A percentile compares a stretch with the other conserved stretches of the same genome.
These are phyloP conservation scores for Sesbania bispinosa DNA, from an alignment of 306 rosid species.

Conservation along the genomic window DNA sequence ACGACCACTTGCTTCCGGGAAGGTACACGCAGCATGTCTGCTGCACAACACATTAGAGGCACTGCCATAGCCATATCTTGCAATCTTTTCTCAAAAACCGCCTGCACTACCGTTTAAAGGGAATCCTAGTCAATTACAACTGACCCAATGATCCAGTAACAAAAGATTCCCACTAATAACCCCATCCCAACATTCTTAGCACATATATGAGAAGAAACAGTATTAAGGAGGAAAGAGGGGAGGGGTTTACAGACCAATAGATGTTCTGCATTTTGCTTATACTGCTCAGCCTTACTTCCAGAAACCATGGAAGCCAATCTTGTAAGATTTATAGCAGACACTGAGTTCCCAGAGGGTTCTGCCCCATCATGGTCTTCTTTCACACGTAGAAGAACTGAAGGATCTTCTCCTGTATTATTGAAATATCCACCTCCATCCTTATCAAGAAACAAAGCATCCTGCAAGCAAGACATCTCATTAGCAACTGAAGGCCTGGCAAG, in stretches of 20 bases:
- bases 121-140: conserved; percentile 23
- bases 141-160: background rate
- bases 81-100: conserved; percentile 77
- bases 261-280: conserved; percentile 75
- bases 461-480: conserved; percentile 34
- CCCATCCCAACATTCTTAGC: background rate
- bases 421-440: conserved; percentile 87
- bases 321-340: conserved; percentile 72
- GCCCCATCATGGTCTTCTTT: conserved; percentile 98
- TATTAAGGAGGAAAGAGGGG: conserved; percentile 6
- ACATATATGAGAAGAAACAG: conserved; percentile 4
- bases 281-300: conserved; percentile 57
- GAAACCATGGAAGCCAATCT: conserved; percentile 73
- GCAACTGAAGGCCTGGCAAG: background rate
- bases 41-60: conserved; percentile 97
- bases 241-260: conserved; percentile 56
- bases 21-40: conserved; percentile 63
- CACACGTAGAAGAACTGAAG: conserved; percentile 80
- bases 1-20: conserved; percentile 72
- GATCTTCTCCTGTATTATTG: conserved; percentile 86
- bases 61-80: conserved; percentile 84
- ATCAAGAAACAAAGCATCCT: conserved; percentile 93
- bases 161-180: conserved; percentile 6
- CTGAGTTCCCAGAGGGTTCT: conserved; percentile 93
- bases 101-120: conserved; percentile 43